Conservation (phyloP, 441 rosid species). For the Kokia cookei region DNA sequence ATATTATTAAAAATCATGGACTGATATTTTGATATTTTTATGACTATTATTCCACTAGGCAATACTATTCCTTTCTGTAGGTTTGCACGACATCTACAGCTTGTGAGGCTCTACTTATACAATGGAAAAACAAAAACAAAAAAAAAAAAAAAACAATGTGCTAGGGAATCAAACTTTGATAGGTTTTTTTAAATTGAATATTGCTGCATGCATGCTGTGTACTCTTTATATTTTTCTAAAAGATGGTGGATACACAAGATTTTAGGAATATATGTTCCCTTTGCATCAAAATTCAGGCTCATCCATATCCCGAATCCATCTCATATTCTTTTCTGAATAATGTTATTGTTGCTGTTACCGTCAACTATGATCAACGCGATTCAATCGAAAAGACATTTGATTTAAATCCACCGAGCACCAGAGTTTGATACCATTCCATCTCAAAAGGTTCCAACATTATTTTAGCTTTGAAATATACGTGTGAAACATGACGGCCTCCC, state of each 20-base stretch:
- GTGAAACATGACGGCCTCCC: background rate
- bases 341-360: too few species aligned
- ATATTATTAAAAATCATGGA: background rate
- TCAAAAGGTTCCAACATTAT: background rate
- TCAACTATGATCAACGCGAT: too few species aligned
- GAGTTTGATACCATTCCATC: slow-evolving; percentile 39
- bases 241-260: slow-evolving; percentile 22
- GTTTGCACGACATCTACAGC: background rate
- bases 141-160: background rate
- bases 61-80: background rate
- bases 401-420: background rate
- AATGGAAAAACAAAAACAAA: background rate
- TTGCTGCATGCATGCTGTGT: slow-evolving; percentile 7
- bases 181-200: background rate
- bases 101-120: background rate
- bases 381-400: too few species aligned
- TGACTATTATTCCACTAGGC: background rate
- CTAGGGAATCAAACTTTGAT: slow-evolving; percentile 1
- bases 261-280: slow-evolving; percentile 17
- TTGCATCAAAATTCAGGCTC: slow-evolving; percentile 31
- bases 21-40: background rate
- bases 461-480: background rate
- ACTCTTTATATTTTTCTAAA: background rate
- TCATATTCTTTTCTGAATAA: slow-evolving; percentile 16
- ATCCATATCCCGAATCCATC: slow-evolving; percentile 10